Base-by-base conservation (phyloP, 2,329 filamentous ascomycete genomes). In the Colletotrichum sp. region DNA sequence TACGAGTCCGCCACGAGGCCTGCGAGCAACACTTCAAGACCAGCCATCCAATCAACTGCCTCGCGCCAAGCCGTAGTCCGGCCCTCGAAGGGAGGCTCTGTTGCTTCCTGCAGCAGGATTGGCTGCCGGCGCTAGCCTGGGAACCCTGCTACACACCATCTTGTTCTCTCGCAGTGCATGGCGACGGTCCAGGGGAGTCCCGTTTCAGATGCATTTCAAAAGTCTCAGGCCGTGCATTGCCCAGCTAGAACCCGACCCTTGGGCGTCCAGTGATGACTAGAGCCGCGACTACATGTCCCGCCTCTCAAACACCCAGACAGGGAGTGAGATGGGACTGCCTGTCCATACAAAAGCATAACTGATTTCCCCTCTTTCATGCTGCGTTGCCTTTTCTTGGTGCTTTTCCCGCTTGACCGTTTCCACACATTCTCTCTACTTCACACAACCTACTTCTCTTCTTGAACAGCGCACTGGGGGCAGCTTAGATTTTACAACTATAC, bases 191-290 rank as follows among this genome's bases (percentile, higher is more conserved):
- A 78, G 78, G 78, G 76, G 75, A 75, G 73, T 76, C 75, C 76
- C 76, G 82, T 84, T 84, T 84, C 82, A 84, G 79, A 79, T 80
- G 66, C 77, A 78, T 80, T 79, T 82, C 80, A 80, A 77, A 78
- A 43, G 72, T 76, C 76, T 76, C 78, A 77, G 79, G 76, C 69
- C 67, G 66, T 73, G 68, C 66, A 69, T 75, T 67, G 51, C 73
- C 70, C 66, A 57, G 54, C 57, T 51, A 70, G 61, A 61, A 69
- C 36, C 59, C 69, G 61, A 69, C 63, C 61, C 70, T 43, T 47
- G 55, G 65, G 72, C 47, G 61, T 59, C 69, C 64, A 72, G 72
- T 73, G 57, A 74, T 65, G 69, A 54, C 64, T 57, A 73, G 47
- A 63, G 71, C 71, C 68, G 55, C 69, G 57, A 73, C 67, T 70